Conservation (phyloP, 345 rosid species). For the Citrus reticulata region DNA sequence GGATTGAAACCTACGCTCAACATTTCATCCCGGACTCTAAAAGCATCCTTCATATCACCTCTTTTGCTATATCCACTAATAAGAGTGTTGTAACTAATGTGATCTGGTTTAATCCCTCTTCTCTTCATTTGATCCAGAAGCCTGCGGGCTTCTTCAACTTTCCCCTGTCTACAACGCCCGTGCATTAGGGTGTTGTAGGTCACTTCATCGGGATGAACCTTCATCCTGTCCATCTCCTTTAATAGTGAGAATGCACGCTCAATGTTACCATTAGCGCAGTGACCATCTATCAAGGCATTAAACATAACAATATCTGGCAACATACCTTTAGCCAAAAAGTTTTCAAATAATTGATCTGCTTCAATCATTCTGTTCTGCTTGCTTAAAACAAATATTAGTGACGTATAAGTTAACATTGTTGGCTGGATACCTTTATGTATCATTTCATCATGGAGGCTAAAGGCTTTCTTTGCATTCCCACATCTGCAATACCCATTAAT, state of each 20-base stretch:
- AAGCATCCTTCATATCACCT: conserved; percentile 78
- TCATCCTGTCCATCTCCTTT: conserved; percentile 68
- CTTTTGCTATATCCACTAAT: conserved; percentile 84
- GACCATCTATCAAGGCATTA: conserved; percentile 80
- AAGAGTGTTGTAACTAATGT: conserved; percentile 77
- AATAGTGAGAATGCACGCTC: conserved; percentile 59
- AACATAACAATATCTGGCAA: conserved; percentile 68
- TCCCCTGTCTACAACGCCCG: conserved; percentile 77
- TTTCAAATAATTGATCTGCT: conserved; percentile 77
- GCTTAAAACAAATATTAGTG: conserved; percentile 69
- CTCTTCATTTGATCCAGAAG: conserved; percentile 77
- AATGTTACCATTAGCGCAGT: conserved; percentile 62
- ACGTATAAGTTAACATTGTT: conserved; percentile 65
- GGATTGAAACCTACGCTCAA: conserved; percentile 78
- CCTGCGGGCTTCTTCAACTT: conserved; percentile 82
- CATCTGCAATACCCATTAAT: conserved; percentile 79
- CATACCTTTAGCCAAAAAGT: conserved; percentile 34
- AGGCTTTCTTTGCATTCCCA: conserved; percentile 69
- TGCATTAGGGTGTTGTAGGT: conserved; percentile 87
- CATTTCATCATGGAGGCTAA: conserved; percentile 67
- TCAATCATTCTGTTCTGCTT: conserved; percentile 58
- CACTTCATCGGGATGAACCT: conserved; percentile 77
- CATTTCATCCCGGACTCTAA: conserved; percentile 85
- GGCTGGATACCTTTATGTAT: conserved; percentile 56
- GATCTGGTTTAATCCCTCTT: conserved; percentile 80